Conservation (phyloP, 225 moss, liverwort and hornwort genomes). For the Pseudoscleropodium purum region DNA sequence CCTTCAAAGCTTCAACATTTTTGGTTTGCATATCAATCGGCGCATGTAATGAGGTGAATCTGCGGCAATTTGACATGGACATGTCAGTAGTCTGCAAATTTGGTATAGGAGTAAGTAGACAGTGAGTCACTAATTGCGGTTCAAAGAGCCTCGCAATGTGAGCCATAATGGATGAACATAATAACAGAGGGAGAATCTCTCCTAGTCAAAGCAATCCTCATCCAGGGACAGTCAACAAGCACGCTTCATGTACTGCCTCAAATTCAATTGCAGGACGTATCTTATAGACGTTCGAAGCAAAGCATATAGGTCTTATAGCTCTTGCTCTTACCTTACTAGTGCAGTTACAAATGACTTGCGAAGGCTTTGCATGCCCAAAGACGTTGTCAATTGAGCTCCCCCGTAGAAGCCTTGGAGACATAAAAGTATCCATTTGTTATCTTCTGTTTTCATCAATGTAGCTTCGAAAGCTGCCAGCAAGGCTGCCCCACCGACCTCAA, state of each 20-base stretch:
- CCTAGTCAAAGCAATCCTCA: neutral
- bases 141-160: neutral
- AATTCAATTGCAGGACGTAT: neutral
- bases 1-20: conserved; percentile 78
- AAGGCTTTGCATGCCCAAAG: conserved; percentile 83
- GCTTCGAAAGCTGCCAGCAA: conserved; percentile 79
- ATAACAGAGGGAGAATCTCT: neutral
- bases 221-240: neutral
- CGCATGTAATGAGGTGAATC: conserved; percentile 76
- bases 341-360: conserved; percentile 69
- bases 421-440: conserved; percentile 55
- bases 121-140: neutral
- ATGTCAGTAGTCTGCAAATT: neutral
- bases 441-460: conserved; percentile 63
- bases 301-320: neutral
- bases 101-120: neutral
- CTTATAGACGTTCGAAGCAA: neutral
- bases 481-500: conserved; percentile 80
- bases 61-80: conserved; percentile 13
- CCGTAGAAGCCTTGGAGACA: conserved; percentile 79
- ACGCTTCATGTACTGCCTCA: neutral
- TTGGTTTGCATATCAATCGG: conserved; percentile 71
- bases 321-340: conserved; percentile 49
- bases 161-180: neutral
- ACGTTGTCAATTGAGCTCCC: conserved; percentile 68